A percentile compares a stretch with the other conserved stretches of the same genome.
Conservation (phyloP, 2,329 filamentous ascomycete genomes). For the Trichoderma koningii region DNA sequence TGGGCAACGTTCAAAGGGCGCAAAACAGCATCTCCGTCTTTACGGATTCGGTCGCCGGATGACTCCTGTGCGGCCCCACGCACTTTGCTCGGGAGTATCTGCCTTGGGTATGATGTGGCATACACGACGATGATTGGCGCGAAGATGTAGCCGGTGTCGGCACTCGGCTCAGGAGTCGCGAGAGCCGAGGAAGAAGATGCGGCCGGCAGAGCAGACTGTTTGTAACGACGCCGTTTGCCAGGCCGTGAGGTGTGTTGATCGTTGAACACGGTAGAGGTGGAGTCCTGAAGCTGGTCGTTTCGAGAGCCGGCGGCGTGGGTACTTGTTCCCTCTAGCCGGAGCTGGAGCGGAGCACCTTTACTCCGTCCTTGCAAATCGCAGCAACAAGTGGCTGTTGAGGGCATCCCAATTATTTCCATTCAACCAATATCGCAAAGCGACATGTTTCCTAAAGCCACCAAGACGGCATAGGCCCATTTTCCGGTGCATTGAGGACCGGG, state of each 20-base stretch:
- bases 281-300: not conserved
- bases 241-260: not conserved
- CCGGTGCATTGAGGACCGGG: too few relatives aligned
- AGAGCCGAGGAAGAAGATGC: not conserved
- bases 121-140: not conserved
- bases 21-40: not conserved
- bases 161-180: not conserved
- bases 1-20: not conserved
- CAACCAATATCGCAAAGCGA: too few relatives aligned
- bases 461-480: too few relatives aligned
- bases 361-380: conserved; percentile 3
- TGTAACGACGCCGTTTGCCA: not conserved
- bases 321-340: not conserved
- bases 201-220: not conserved
- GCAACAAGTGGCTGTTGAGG: not conserved
- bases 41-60: conserved; percentile 12
- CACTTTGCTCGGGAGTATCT: not conserved
- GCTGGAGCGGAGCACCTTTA: conserved; percentile 18
- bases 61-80: conserved; percentile 19
- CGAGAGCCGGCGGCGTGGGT: not conserved
- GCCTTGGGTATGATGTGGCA: not conserved
- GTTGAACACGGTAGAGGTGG: not conserved
- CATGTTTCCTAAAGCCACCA: too few relatives aligned
- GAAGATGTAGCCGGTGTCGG: not conserved
- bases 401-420: not conserved